These are phyloP conservation scores for Scalesia atractyloides DNA, from an alignment of 129 eudicot species.

Conservation along the genomic window DNA sequence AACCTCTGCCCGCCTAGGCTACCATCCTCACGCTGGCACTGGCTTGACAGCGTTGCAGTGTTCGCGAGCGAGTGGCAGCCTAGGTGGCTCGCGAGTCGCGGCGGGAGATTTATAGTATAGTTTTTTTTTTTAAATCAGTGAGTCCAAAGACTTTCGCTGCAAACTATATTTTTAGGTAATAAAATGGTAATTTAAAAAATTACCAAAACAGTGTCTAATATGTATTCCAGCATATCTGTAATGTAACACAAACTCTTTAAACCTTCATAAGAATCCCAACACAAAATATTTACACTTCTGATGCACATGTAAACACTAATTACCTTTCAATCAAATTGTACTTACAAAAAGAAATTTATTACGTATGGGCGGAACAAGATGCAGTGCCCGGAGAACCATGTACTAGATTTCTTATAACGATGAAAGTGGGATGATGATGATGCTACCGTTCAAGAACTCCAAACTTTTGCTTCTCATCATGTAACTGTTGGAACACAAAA, in stretches of 20 bases:
- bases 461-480: conserved; percentile 71
- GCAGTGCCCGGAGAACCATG: conserved; percentile 26
- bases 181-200: too few species aligned
- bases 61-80: too few species aligned
- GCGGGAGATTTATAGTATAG: too few species aligned
- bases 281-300: conserved; percentile 36
- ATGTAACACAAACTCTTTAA: conserved; percentile 17
- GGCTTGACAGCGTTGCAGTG: too few species aligned
- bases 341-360: not conserved
- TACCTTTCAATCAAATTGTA: not conserved
- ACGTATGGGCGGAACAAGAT: conserved; percentile 5
- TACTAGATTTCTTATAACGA: not conserved
- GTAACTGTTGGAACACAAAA: conserved; percentile 58
- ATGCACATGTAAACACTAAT: conserved; percentile 21
- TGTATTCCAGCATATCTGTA: conserved; percentile 15
- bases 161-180: too few species aligned
- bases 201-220: conserved; percentile 11
- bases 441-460: conserved; percentile 52
- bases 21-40: too few species aligned
- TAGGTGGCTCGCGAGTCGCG: too few species aligned
- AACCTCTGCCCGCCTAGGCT: too few species aligned
- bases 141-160: too few species aligned
- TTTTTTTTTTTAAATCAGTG: too few species aligned
- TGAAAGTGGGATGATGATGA: not conserved
- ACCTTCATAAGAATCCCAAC: not conserved